Base-by-base conservation (phyloP, 352 stramenopile genomes). In the Pythium phragmitis region DNA sequence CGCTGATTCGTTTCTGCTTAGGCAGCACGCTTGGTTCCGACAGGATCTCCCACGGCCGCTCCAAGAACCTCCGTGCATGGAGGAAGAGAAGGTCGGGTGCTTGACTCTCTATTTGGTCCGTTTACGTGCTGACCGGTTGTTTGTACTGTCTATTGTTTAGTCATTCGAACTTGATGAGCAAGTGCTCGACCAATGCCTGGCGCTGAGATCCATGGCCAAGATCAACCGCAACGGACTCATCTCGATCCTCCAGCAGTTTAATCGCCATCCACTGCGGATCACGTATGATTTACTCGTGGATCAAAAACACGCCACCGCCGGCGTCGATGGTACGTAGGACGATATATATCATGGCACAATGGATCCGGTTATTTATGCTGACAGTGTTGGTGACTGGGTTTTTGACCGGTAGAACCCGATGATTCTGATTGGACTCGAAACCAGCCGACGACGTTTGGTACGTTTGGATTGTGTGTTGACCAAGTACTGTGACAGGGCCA, bases 31-130 rank as follows among this genome's bases (percentile, higher is more conserved):
- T 3, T 99, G 97, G 96, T 99, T 99, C 73, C 89, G 98, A 75
- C 95, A 98, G 65, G 98, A 98, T 60, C 78, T 99, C 7, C 98
- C 98, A 33, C 94, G 92, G 4, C 99, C 99, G 72, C 77, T 99
- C 11, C 85, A 98, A 47, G 92, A 98, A 62, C 89, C 96, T 36
- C 94, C 96, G 7, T 93, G 99, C 63, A 78, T 98, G 19, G 96
- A 99, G 42, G 95, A 99, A 73, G 94, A 98, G 85, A 76, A 97
- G 97, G 83, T 94, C 77, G 30, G 13, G 21, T 21, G 16, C 14
- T 34, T 11, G 16, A 36, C 6, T 39, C 17, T 45, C 23, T 36
- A 11, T 2, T 28, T 17, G 23, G 16, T 42, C 42, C 42, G 17
- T 46, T 36, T 48, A 21, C 21, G 21, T 16, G 48, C 37, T 43